phyloP scores from a whole-genome alignment of 768 basidiomycete genomes.

The Pisolithus tinctorius region DNA sequence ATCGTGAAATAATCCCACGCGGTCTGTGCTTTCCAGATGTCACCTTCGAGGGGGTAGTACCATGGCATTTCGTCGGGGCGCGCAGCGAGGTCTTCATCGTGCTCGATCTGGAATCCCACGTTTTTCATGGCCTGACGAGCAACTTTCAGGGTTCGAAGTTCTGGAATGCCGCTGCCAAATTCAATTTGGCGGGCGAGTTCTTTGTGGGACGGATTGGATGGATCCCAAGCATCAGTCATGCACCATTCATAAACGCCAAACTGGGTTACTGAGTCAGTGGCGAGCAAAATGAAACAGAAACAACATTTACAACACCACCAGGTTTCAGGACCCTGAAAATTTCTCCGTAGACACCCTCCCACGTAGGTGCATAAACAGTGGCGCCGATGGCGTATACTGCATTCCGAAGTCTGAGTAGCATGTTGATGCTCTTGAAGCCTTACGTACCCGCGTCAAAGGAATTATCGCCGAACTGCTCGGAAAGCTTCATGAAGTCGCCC shows the following conservation, averaged over 20 bases:
- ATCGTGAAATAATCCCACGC: conserved; percentile 85
- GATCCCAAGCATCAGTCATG: conserved; percentile 97
- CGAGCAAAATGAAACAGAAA: neutral
- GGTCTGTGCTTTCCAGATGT: conserved; percentile 88
- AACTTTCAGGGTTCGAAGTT: conserved; percentile 76
- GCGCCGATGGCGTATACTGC: conserved; percentile 96
- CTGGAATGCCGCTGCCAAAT: conserved; percentile 95
- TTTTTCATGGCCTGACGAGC: conserved; percentile 71
- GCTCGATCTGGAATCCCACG: conserved; percentile 83
- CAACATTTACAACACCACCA: conserved; percentile 65
- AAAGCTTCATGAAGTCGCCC: conserved; percentile 96
- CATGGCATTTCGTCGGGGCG: conserved; percentile 73
- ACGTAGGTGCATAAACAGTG: conserved; percentile 91
- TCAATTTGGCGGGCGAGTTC: conserved; percentile 87
- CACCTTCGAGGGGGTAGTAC: conserved; percentile 98
- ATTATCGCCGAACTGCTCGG: conserved; percentile 86
- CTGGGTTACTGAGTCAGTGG: conserved; percentile 30
- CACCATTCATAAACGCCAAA: conserved; percentile 99
- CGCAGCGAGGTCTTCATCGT: conserved; percentile 92
- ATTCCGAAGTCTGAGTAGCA: neutral
- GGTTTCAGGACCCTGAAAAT: conserved; percentile 93
- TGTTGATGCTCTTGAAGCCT: neutral
- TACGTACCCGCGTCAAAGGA: conserved; percentile 87
- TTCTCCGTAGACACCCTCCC: conserved; percentile 92
- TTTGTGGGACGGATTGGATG: conserved; percentile 81